phyloP scores from a whole-genome alignment of 1,284 basidiomycete genomes.

The Microbotryomycetes sp. region DNA sequence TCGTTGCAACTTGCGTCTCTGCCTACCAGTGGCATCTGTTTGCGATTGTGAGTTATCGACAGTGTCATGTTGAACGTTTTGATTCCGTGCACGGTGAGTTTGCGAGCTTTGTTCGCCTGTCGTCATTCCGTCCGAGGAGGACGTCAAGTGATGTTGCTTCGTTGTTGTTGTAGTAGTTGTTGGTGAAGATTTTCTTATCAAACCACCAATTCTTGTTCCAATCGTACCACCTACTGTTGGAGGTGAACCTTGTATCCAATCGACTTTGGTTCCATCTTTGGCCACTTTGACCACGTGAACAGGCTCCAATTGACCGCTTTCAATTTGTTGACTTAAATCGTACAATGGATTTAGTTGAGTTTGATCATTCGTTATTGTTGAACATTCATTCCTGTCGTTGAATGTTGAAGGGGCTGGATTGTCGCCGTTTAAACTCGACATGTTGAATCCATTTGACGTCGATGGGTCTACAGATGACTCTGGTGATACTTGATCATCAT shows the following conservation, averaged over 20 bases:
- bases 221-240: neutral
- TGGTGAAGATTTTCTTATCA: neutral
- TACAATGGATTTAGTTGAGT: slow-evolving; percentile 19
- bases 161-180: neutral
- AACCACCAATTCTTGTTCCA: neutral
- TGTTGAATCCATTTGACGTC: too few species aligned
- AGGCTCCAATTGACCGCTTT: slow-evolving; percentile 1
- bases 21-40: neutral
- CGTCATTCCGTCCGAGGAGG: neutral
- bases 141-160: neutral
- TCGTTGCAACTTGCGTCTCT: neutral
- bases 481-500: too few species aligned
- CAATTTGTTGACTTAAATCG: slow-evolving; percentile 4
- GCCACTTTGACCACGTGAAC: slow-evolving; percentile 4
- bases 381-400: too few species aligned
- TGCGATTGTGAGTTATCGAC: neutral
- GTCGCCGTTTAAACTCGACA: too few species aligned
- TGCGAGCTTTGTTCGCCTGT: neutral
- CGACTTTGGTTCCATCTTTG: slow-evolving; percentile 1
- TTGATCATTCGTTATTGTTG: too few species aligned
- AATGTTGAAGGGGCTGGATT: too few species aligned
- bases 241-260: neutral
- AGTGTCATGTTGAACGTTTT: neutral
- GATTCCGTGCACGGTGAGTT: neutral
- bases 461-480: too few species aligned